A percentile compares a stretch with the other conserved stretches of the same genome.
Conservation (phyloP, 2,329 filamentous ascomycete genomes). For the Claviceps digitariae region DNA sequence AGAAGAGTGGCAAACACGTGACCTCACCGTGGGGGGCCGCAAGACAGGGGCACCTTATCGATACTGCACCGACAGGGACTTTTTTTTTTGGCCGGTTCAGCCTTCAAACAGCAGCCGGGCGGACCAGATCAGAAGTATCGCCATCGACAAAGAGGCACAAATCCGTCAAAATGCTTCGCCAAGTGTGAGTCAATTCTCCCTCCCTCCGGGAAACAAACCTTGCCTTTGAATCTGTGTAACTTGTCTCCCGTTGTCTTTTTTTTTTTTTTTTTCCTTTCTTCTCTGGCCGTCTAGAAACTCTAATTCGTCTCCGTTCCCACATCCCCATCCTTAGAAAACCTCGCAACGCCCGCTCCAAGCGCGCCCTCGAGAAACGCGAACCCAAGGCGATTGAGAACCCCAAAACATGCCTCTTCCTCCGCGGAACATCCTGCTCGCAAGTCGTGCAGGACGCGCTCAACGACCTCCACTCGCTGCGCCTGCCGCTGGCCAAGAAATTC, state of each 20-base stretch:
- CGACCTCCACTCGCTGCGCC: slow-evolving; percentile 74
- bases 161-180: slow-evolving; percentile 30
- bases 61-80: slow-evolving; percentile 13
- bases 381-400: slow-evolving; percentile 82
- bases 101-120: slow-evolving; percentile 9
- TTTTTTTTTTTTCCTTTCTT: background rate
- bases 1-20: background rate
- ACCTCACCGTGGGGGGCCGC: background rate
- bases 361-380: slow-evolving; percentile 83
- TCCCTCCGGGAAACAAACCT: no score
- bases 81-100: slow-evolving; percentile 7
- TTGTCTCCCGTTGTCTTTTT: no score
- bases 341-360: slow-evolving; percentile 75
- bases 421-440: slow-evolving; percentile 74
- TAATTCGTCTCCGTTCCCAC: background rate
- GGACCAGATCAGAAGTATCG: background rate
- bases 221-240: no score
- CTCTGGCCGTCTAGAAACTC: no score
- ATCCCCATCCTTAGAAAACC: slow-evolving; percentile 32
- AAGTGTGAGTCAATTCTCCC: slow-evolving; percentile 26
- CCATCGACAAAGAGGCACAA: background rate
- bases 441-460: slow-evolving; percentile 70
- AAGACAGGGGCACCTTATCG: slow-evolving; percentile 15
- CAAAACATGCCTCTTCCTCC: slow-evolving; percentile 79
- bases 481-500: slow-evolving; percentile 77